A percentile compares a stretch with the other conserved stretches of the same genome.
phyloP scores from a whole-genome alignment of 495 filamentous ascomycete genomes.

The Daldinia vernicosa region DNA sequence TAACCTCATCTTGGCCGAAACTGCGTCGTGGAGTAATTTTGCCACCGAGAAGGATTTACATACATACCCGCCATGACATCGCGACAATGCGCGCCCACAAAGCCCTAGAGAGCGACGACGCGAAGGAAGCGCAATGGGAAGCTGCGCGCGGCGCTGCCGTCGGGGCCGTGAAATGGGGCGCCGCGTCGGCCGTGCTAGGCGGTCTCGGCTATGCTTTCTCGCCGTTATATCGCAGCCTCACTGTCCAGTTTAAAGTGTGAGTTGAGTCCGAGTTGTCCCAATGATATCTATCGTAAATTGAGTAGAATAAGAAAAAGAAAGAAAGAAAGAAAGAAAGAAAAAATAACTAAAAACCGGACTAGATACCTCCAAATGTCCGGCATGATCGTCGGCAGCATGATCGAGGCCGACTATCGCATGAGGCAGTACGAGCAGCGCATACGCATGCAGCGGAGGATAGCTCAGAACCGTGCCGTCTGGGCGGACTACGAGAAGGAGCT shows the following conservation, averaged over 20 bases:
- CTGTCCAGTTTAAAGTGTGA: constrained; percentile 89
- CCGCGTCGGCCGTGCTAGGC: constrained; percentile 64
- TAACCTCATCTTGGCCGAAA: neutral
- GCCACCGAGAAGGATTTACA: neutral
- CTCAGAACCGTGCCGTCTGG: constrained; percentile 71
- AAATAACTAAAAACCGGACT: constrained; percentile 6
- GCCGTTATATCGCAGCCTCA: constrained; percentile 82
- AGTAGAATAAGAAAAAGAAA: neutral
- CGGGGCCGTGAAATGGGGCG: constrained; percentile 74
- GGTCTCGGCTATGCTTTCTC: constrained; percentile 66
- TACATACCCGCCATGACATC: constrained; percentile 19
- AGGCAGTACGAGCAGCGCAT: constrained; percentile 70
- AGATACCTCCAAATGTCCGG: constrained; percentile 86
- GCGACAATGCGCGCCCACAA: constrained; percentile 50
- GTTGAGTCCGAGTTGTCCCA: constrained; percentile 57
- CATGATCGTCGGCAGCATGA: constrained; percentile 85
- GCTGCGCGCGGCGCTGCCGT: constrained; percentile 66
- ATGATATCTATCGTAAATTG: neutral
- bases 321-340: neutral
- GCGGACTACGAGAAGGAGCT: constrained; percentile 47
- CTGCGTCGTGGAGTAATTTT: neutral
- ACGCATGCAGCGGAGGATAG: constrained; percentile 69
- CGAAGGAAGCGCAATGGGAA: constrained; percentile 67
- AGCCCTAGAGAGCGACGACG: constrained; percentile 62
- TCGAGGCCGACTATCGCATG: constrained; percentile 82